Evolutionary conservation across 169 alveolate genomes (phyloP).

Genomic region (Cytauxzoon felis): DNA sequence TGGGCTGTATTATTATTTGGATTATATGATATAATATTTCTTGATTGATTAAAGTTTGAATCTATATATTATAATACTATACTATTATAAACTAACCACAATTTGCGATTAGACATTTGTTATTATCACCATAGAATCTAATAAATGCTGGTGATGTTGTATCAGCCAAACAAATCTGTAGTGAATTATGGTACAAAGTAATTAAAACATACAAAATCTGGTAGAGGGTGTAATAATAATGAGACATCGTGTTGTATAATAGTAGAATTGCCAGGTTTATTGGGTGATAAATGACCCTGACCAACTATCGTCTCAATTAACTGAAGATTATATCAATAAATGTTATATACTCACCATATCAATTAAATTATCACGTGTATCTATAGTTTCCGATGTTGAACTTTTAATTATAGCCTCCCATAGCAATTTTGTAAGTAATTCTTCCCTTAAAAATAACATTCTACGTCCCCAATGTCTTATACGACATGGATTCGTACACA

Average conservation of each 20-base stretch:
- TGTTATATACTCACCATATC: constrained; percentile 30
- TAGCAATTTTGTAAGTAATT: constrained; percentile 58
- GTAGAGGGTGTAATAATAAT: constrained; percentile 65
- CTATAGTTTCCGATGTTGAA: not conserved
- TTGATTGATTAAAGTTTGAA: not conserved
- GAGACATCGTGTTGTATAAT: constrained; percentile 60
- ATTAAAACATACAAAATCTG: constrained; percentile 56
- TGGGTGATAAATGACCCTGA: constrained; percentile 71
- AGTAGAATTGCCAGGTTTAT: constrained; percentile 61
- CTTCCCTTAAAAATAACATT: constrained; percentile 68
- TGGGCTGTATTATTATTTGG: constrained; percentile 3
- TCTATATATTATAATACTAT: not conserved
- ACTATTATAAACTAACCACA: constrained; percentile 2
- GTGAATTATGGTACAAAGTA: not conserved
- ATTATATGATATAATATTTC: constrained; percentile 32
- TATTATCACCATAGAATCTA: not conserved
- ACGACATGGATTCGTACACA: constrained; percentile 71
- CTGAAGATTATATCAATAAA: constrained; percentile 18
- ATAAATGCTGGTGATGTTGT: constrained; percentile 27
- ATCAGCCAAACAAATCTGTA: constrained; percentile 43
- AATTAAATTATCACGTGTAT: constrained; percentile 29
- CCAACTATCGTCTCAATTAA: constrained; percentile 59
- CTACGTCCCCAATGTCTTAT: constrained; percentile 64
- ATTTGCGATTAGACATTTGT: constrained; percentile 29
- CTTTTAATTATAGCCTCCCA: constrained; percentile 55